Conservation (phyloP, 192 early-diverging fungal genomes). For the Podila minutissima region DNA sequence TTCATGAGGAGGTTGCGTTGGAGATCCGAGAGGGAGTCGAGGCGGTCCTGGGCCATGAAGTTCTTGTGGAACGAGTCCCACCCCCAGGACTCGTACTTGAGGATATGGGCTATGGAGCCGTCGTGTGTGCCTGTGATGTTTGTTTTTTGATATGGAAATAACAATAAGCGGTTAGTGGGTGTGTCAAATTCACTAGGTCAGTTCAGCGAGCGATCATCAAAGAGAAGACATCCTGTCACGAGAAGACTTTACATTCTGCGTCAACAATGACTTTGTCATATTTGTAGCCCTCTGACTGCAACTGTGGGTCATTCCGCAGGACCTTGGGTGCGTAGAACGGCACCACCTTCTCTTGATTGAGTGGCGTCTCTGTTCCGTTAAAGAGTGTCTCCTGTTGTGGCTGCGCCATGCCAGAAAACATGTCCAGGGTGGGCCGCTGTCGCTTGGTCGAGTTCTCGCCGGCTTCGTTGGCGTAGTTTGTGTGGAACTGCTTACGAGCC, state of each 20-base stretch:
- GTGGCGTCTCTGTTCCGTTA: conserved; percentile 15
- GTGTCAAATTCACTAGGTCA: neutral
- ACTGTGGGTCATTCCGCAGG: conserved; percentile 69
- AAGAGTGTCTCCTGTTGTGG: neutral
- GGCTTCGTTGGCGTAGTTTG: conserved; percentile 2
- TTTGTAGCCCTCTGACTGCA: conserved; percentile 75
- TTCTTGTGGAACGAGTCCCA: conserved; percentile 86
- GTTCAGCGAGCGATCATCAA: neutral
- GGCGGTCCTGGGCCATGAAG: conserved; percentile 70
- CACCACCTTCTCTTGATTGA: conserved; percentile 16
- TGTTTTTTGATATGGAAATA: too few species aligned
- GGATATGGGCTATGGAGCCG: conserved; percentile 83
- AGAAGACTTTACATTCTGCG: conserved; percentile 60
- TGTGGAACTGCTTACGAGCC: conserved; percentile 13
- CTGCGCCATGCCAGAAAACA: neutral
- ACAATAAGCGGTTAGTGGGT: too few species aligned
- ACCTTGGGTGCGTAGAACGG: conserved; percentile 85
- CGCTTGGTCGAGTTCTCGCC: conserved; percentile 20
- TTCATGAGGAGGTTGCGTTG: conserved; percentile 78
- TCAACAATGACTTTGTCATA: conserved; percentile 73
- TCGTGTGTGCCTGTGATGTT: conserved; percentile 80
- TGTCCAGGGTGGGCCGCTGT: conserved; percentile 9
- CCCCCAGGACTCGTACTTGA: conserved; percentile 80
- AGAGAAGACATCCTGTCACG: neutral
- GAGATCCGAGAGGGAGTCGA: conserved; percentile 67